Percentiles rank a stretch among this genome's conserved stretches.
Evolutionary conservation across 228 moss, liverwort and hornwort species (phyloP).

Genomic region (Sphagnum fallax): DNA sequence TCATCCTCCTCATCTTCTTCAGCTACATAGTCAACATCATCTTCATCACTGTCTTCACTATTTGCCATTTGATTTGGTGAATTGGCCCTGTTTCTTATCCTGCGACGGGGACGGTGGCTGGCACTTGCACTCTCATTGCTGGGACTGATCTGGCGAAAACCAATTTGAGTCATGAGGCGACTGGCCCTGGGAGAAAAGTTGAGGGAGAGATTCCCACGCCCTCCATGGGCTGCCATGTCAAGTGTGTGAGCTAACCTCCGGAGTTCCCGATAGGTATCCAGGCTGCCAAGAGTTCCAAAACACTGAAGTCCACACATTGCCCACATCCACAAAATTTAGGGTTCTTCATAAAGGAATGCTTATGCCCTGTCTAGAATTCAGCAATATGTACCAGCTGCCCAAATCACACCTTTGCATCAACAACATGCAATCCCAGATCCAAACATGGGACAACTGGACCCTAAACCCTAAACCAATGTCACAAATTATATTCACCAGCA

Average conservation of each 20-base stretch:
- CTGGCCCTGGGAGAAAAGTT: constrained; percentile 23
- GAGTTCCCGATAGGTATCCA: constrained; percentile 15
- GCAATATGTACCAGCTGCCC: too few species aligned
- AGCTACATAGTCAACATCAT: constrained; percentile 2
- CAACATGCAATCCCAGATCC: too few species aligned
- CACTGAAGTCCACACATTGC: too few species aligned
- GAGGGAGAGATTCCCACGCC: constrained; percentile 3
- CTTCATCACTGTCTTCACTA: constrained; percentile 17
- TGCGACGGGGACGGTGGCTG: constrained; percentile 1
- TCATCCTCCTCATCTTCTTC: constrained; percentile 16
- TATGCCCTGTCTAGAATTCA: too few species aligned
- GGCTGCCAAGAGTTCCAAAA: not conserved
- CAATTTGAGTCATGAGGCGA: constrained; percentile 22
- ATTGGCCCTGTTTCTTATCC: constrained; percentile 1
- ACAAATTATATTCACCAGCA: too few species aligned
- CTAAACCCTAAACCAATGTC: too few species aligned
- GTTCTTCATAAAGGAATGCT: too few species aligned
- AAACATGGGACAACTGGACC: too few species aligned
- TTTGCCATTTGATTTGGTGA: not conserved
- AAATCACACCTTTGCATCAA: too few species aligned
- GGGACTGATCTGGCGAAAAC: constrained; percentile 17
- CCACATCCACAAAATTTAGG: too few species aligned
- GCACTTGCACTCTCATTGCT: constrained; percentile 9
- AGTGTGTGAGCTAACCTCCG: constrained; percentile 9
- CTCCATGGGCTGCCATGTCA: constrained; percentile 32